These are phyloP conservation scores for Litsea cubeba DNA, from an alignment of 164 flowering plant species.

Conservation along the genomic window DNA sequence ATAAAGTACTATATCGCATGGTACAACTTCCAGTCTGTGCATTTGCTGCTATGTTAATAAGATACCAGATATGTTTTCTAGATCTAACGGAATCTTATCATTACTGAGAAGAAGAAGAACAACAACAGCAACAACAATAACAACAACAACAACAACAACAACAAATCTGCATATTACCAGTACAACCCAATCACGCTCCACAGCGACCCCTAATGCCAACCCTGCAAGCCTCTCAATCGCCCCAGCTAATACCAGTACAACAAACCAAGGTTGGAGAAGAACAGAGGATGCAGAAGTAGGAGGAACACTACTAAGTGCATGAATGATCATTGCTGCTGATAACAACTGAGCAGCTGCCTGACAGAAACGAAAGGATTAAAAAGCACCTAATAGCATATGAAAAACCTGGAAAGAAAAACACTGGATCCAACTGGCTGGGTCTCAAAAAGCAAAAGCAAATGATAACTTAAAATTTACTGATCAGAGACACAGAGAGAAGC, in stretches of 20 bases:
- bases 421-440: neutral
- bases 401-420: neutral
- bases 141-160: no score
- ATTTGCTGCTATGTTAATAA: no score
- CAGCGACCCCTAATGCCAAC: constrained; percentile 81
- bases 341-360: constrained; percentile 93
- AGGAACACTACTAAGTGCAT: constrained; percentile 46
- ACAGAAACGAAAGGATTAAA: constrained; percentile 16
- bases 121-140: no score
- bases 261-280: constrained; percentile 87
- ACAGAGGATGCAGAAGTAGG: constrained; percentile 44
- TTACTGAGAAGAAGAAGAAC: neutral
- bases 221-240: constrained; percentile 89
- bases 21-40: no score
- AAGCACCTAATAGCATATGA: neutral
- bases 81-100: neutral
- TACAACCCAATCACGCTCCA: constrained; percentile 99
- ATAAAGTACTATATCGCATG: no score
- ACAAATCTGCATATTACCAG: constrained; percentile 44
- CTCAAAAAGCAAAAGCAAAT: neutral
- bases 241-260: constrained; percentile 69
- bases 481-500: neutral
- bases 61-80: no score
- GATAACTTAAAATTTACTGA: neutral
- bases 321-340: constrained; percentile 88